Base-by-base conservation (phyloP, 345 rosid genomes). In the Syzygium grande region DNA sequence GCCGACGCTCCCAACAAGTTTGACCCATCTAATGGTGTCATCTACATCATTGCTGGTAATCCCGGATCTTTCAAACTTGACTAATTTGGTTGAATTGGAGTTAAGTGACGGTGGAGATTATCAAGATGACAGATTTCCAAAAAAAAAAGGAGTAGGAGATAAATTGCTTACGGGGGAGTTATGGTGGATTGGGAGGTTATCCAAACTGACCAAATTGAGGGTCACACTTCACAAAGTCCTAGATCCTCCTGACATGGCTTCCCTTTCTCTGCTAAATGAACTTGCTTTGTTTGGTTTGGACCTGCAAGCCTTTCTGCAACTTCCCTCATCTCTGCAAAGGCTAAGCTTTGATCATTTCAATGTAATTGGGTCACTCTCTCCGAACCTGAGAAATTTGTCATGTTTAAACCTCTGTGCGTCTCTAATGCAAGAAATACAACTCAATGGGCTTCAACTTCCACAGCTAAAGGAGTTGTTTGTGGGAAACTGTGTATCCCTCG, bases 391-490 rank as follows among this genome's bases (percentile, higher is more conserved):
- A 68, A 30, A 30, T 2, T 68, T 68, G 46, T 68, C 79, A 30
- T 16, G 3, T 30, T 9, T 68, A 68, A 0, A 30, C 12, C 5
- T 68, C 23, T 30, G 0, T 68, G 0, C 0, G 1, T 30, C 43
- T 17, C 2, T 46, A 34, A 68, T 30, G 79, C 43, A 68, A 68
- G 43, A 68, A 68, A 3, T 30, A 15, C 46, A 30, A 17, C 79
- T 7, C 0, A 12, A 68, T 30, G 5, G 79, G 23, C 79, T 30
- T 30, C 79, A 30, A 68, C 79, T 68, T 68, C 79, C 79, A 30
- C 6, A 30, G 10, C 46, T 68, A 2, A 17, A 30, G 79, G 79
- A 68, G 46, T 68, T 68, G 12, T 1, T 16, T 19, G 78, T 30
- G 23, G 3, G 2, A 9, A 7, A 2, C 2, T 65, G 43, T 63